Evolutionary conservation across 495 filamentous ascomycete genomes (phyloP), one percentile per base, ranked within the genome.

Genomic region (Aspergillus leporis): DNA sequence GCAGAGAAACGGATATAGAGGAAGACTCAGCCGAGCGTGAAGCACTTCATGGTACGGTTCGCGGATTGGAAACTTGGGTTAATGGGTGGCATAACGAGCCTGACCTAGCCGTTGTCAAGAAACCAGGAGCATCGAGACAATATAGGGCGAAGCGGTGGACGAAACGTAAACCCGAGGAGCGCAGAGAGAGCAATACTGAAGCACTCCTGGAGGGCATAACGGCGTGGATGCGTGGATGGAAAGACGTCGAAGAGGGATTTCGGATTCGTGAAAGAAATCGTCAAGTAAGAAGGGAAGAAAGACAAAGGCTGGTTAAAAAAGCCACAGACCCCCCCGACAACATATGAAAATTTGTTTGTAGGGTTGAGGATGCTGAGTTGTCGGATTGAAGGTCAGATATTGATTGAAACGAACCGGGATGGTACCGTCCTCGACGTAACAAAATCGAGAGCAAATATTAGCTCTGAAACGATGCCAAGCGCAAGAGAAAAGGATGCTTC

Each of bases 171-270:
- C 40, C 28, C 1, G 57, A 63, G 13, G 48, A 60, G n/a, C 51
- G 49, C 4, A 23, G 21, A 25, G 65, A 64, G 14, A 61, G 59
- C 16, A 67, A 74, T 22, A 55, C 53, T 22, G 70, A 74, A 36
- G 56, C 59, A 23, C 61, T 76, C 12, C 50, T 74, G 13, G 75
- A 78, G 16, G 75, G 74, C 0, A 67, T 77, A 8, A 65, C 49
- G 18, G 75, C 70, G 8, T 78, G 74, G 74, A 75, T 77, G 74
- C 65, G 73, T 9, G 75, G 74, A 13, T 75, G 74, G 74, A 69
- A 65, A 51, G 74, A 77, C 62, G 64, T 71, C 14, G 70, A 75
- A 63, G 74, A 74, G 52, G 75, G 64, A 6, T 74, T 72, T 47
- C 60, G 61, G 30, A 46, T 60, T n/a, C 66, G 71, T 53, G 63